Evolutionary conservation across 2,329 filamentous ascomycete genomes (phyloP), one percentile per base, ranked within the genome.

Genomic region (Pseudogymnoascus sp.): DNA sequence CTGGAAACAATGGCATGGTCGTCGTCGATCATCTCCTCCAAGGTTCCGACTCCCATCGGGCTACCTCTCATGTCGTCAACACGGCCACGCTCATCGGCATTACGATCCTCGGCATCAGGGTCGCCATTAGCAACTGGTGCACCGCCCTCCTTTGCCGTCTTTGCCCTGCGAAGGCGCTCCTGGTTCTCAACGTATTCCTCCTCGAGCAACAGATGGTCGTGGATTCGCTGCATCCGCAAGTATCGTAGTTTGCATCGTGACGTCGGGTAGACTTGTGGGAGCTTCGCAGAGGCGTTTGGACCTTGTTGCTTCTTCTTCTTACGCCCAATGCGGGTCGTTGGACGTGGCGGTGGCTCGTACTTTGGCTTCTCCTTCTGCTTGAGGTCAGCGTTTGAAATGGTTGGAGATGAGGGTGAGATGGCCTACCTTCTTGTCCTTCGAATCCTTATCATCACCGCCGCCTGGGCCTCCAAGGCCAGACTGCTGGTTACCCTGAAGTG

Each of bases 171-270:
- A 70, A 97, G 81, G 50, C 91, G 90, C 77, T 99, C 94, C 77
- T 99, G 94, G 75, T 99, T 99, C 81, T 97, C 93, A 65, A 99
- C 94, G 68, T 96, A 99, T 77, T 99, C 94, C 74, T 99, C 94
- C 75, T 99, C 94, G 31, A 99, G 85, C 65, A 99, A 81, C 64
- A 99, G 82, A 73, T 99, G 94, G 74, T 99, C 94, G 80, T 99
- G 95, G 70, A 97, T 92, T 72, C 94, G 88, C 79, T 99, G 94
- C 94, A 99, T 97, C 70, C 94, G 90, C 63, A 99, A 84, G 66
- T 97, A 91, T 69, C 93, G 87, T 68, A 99, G 84, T 81, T 99
- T 99, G 84, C 94, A 99, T 81, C 94, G 87, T 69, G 93, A 94
- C 59, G 92, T 97, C 62, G 94, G 94, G 74, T 90, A 97, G 74